Percentiles rank a stretch among this genome's conserved stretches.
Conservation (phyloP, 768 basidiomycete genomes). For the Leucocoprinus leucothites region DNA sequence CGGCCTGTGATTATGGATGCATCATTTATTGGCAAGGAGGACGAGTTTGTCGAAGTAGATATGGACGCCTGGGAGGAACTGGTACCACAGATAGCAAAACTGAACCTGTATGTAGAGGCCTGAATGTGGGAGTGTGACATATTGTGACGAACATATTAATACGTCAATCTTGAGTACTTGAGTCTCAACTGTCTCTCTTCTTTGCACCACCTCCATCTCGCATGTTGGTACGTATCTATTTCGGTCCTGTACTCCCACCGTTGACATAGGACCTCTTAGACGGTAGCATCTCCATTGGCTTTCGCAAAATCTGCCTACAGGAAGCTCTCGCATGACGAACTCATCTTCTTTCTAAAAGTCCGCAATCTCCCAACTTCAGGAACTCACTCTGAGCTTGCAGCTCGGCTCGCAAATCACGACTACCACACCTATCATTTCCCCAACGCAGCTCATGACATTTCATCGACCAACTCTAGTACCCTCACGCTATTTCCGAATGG, state of each 20-base stretch:
- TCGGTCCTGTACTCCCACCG: background rate
- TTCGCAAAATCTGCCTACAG: constrained; percentile 69
- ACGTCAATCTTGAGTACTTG: too few relatives aligned
- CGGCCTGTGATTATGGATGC: constrained; percentile 18
- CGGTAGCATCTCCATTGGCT: constrained; percentile 26
- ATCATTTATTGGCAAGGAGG: constrained; percentile 23
- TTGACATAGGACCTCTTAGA: background rate
- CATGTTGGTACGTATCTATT: constrained; percentile 8
- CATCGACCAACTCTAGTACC: constrained; percentile 26
- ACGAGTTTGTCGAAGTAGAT: constrained; percentile 29
- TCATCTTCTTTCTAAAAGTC: constrained; percentile 72
- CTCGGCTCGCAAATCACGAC: constrained; percentile 73
- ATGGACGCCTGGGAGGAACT: constrained; percentile 37
- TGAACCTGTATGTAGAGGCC: constrained; percentile 13
- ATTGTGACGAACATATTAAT: too few relatives aligned
- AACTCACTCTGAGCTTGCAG: constrained; percentile 60
- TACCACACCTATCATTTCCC: constrained; percentile 69
- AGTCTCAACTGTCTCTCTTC: background rate
- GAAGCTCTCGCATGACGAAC: constrained; percentile 62
- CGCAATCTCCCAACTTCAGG: constrained; percentile 69
- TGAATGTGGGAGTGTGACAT: too few relatives aligned
- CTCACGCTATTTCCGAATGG: constrained; percentile 22
- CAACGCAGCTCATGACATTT: constrained; percentile 24
- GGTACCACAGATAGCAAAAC: constrained; percentile 24
- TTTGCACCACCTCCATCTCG: background rate